Percentiles rank a stretch among this genome's conserved stretches.
Evolutionary conservation across 495 filamentous ascomycete genomes (phyloP).

Genomic region (Lepidopterella palustris): DNA sequence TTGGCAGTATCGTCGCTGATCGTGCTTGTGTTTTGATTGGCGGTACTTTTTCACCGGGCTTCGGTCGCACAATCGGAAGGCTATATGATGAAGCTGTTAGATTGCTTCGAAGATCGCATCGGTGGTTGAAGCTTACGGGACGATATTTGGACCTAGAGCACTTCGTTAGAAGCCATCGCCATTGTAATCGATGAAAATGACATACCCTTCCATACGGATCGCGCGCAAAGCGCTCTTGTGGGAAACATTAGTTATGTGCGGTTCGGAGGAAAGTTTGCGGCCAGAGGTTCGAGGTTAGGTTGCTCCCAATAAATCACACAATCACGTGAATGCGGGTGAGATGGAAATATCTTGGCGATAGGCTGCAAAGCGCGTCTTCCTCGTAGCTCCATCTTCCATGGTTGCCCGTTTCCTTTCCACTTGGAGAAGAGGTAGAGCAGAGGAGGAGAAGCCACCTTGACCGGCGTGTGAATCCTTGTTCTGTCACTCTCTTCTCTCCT

Average conservation of each 20-base stretch:
- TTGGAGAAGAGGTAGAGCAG: not conserved
- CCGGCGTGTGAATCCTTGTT: not conserved
- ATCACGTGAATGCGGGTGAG: not conserved
- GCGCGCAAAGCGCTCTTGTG: slow-evolving; percentile 52
- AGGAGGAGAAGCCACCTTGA: not conserved
- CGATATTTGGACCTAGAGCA: slow-evolving; percentile 59
- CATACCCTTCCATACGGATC: slow-evolving; percentile 73
- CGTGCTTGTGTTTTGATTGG: slow-evolving; percentile 87
- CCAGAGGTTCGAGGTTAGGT: not conserved
- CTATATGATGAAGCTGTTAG: slow-evolving; percentile 34
- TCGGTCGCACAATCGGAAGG: slow-evolving; percentile 57
- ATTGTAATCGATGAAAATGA: not conserved
- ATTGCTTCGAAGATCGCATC: not conserved
- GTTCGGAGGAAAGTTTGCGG: slow-evolving; percentile 10
- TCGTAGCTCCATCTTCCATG: not conserved
- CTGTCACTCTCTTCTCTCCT: no score
- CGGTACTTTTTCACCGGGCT: slow-evolving; percentile 53
- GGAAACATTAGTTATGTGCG: slow-evolving; percentile 46
- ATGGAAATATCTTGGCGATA: not conserved
- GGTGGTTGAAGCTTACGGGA: slow-evolving; percentile 51
- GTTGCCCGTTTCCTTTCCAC: no score
- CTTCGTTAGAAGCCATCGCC: not conserved
- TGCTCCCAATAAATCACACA: not conserved
- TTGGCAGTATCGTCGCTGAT: slow-evolving; percentile 87
- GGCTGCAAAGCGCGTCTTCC: slow-evolving; percentile 2